Evolutionary conservation across 495 filamentous ascomycete genomes (phyloP), one percentile per base, ranked within the genome.

Genomic region (Annulohypoxylon stygium): DNA sequence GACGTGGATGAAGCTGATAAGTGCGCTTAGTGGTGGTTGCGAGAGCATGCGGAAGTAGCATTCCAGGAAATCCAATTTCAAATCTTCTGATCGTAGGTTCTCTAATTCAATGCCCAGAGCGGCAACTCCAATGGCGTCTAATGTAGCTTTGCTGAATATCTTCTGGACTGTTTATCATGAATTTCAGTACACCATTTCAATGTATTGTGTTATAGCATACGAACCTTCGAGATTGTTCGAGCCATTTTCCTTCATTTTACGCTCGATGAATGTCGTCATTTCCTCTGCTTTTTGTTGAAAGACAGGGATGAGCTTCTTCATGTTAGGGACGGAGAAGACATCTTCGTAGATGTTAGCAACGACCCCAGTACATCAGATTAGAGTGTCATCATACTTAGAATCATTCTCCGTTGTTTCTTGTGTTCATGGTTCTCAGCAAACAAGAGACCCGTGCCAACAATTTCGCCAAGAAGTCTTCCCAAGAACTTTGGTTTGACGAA

Each of bases 281-380:
- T 57, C 53, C 16, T 57, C 53, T n/a, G 53, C 53, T n/a, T 57
- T 57, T n/a, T 57, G 53, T 37, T 57, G 53, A 30, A 57, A 57
- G 33, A 57, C 53, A 9, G 53, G 53, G n/a, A 57, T 34, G 30
- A 57, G 53, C 30, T 57, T 57, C 20, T 57, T 57, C 53, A 57
- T 57, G 11, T 57, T 57, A 20, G 53, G 53, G 9, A 57, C 53
- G 33, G 53, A 57, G 33, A 57, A 57, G 33, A 57, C 53, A 57
- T 57, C 53, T 57, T 20, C 20, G 30, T 9, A 11, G 5, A 16
- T 3, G 14, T 57, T 37, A 57, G 53, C 7, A 37, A 36, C 9
- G 11, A 37, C 18, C n/a, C 4, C n/a, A 33, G 26, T 16, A 34
- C 10, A 33, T 1, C 30, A 54, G 25, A 7, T n/a, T 5, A n/a